phyloP scores from a whole-genome alignment of 2,329 filamentous ascomycete species.

The Epicoccum nigrum region DNA sequence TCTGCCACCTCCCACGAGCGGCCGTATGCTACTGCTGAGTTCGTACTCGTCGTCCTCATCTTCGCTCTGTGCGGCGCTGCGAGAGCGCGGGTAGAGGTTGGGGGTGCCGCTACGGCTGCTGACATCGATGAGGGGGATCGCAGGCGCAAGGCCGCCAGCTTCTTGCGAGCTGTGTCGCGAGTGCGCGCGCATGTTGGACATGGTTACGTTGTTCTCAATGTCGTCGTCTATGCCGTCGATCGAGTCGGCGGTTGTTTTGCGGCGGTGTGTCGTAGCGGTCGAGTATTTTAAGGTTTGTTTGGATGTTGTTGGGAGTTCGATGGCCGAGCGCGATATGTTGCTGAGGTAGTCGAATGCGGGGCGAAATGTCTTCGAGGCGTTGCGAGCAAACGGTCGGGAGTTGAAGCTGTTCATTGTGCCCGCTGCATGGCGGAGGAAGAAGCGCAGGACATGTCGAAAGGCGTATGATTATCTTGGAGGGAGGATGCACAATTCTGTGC shows the following conservation, averaged over 20 bases:
- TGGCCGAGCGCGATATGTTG: slow-evolving; percentile 33
- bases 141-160: slow-evolving; percentile 42
- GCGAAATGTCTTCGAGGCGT: slow-evolving; percentile 38
- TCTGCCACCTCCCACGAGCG: slow-evolving; percentile 41
- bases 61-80: slow-evolving; percentile 53
- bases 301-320: slow-evolving; percentile 23
- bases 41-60: slow-evolving; percentile 55
- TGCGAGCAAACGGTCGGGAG: slow-evolving; percentile 42
- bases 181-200: slow-evolving; percentile 36
- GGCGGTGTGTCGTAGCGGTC: slow-evolving; percentile 30
- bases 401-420: slow-evolving; percentile 43
- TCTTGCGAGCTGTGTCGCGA: slow-evolving; percentile 41
- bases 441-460: slow-evolving; percentile 5
- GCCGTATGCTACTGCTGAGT: slow-evolving; percentile 45
- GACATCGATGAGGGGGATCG: slow-evolving; percentile 54
- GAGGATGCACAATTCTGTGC: slow-evolving; percentile 10
- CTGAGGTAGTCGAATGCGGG: slow-evolving; percentile 46
- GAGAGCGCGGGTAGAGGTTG: slow-evolving; percentile 52
- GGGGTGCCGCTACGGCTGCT: slow-evolving; percentile 44
- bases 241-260: slow-evolving; percentile 42
- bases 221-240: slow-evolving; percentile 48
- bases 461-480: neutral
- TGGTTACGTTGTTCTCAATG: slow-evolving; percentile 41
- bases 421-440: slow-evolving; percentile 15
- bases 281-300: slow-evolving; percentile 21